Conservation (phyloP, 2,329 filamentous ascomycete species). For the Claviceps monticola region DNA sequence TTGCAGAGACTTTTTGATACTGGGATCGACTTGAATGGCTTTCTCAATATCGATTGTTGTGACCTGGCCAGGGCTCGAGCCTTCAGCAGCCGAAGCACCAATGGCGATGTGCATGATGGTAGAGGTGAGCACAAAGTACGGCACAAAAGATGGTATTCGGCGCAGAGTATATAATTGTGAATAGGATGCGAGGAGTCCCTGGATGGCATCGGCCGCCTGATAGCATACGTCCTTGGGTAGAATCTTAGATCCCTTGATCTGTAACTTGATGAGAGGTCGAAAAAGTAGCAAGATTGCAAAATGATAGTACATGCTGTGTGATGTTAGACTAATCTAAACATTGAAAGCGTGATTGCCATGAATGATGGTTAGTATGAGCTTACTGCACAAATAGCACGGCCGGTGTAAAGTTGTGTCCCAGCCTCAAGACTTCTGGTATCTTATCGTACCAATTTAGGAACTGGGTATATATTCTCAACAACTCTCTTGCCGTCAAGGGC, state of each 20-base stretch:
- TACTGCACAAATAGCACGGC: constrained; percentile 63
- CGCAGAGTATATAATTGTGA: constrained; percentile 43
- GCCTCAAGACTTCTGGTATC: constrained; percentile 48
- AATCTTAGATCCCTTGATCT: constrained; percentile 48
- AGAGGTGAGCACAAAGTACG: constrained; percentile 47
- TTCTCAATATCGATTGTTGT: constrained; percentile 16
- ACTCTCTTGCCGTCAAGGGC: constrained; percentile 47
- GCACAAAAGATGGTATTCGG: constrained; percentile 46
- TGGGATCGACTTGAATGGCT: constrained; percentile 22
- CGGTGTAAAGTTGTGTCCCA: constrained; percentile 58
- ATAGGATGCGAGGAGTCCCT: constrained; percentile 40
- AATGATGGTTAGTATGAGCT: constrained; percentile 17
- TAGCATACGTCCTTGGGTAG: constrained; percentile 52
- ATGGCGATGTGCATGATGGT: constrained; percentile 47
- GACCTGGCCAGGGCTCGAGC: constrained; percentile 7
- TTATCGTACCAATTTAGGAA: constrained; percentile 60
- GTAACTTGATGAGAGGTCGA: constrained; percentile 53
- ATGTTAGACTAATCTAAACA: background rate
- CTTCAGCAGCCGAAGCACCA: constrained; percentile 22
- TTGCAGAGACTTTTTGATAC: constrained; percentile 30
- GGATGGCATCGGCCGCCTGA: constrained; percentile 46
- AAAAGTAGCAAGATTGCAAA: constrained; percentile 61
- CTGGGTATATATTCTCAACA: constrained; percentile 51
- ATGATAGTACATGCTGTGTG: constrained; percentile 52
- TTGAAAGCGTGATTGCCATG: too few species aligned